Evolutionary conservation across 2,329 filamentous ascomycete genomes (phyloP).

Genomic region (Xylogone sp.): DNA sequence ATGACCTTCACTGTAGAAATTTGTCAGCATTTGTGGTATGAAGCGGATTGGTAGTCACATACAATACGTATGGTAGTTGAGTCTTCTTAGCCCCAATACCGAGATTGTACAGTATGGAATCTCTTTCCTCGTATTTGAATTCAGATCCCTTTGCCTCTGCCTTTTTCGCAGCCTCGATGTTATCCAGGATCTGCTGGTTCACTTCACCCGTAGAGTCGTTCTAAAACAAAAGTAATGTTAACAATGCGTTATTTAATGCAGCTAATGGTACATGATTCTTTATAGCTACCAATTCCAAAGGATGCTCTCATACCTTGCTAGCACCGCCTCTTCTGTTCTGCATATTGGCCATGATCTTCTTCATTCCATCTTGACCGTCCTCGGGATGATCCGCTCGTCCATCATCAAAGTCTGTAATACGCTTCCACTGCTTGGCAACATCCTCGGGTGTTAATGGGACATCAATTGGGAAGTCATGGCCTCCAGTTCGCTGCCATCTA

Average conservation of each 20-base stretch:
- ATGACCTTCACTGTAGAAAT: slow-evolving; percentile 61
- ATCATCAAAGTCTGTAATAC: slow-evolving; percentile 84
- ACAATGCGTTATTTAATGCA: slow-evolving; percentile 16
- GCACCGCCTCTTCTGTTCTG: slow-evolving; percentile 62
- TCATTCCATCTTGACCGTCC: slow-evolving; percentile 70
- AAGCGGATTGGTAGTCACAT: slow-evolving; percentile 19
- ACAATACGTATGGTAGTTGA: slow-evolving; percentile 82
- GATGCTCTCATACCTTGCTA: slow-evolving; percentile 53
- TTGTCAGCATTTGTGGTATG: background rate
- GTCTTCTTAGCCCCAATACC: slow-evolving; percentile 88
- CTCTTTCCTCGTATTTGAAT: slow-evolving; percentile 80
- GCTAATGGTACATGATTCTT: slow-evolving; percentile 11
- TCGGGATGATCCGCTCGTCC: slow-evolving; percentile 83
- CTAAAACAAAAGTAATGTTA: slow-evolving; percentile 15
- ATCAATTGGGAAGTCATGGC: slow-evolving; percentile 87
- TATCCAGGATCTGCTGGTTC: slow-evolving; percentile 64
- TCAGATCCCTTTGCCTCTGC: slow-evolving; percentile 68
- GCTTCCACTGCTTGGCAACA: slow-evolving; percentile 70
- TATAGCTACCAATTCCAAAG: slow-evolving; percentile 14
- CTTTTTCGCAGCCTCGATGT: slow-evolving; percentile 73
- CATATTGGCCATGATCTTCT: slow-evolving; percentile 80
- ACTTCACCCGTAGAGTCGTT: slow-evolving; percentile 28
- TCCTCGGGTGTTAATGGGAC: slow-evolving; percentile 80
- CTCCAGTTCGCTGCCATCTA: slow-evolving; percentile 89
- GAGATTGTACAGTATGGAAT: slow-evolving; percentile 93